Conservation (phyloP, 2,329 filamentous ascomycete species). For the Cladosporium austrohemisphaericum region DNA sequence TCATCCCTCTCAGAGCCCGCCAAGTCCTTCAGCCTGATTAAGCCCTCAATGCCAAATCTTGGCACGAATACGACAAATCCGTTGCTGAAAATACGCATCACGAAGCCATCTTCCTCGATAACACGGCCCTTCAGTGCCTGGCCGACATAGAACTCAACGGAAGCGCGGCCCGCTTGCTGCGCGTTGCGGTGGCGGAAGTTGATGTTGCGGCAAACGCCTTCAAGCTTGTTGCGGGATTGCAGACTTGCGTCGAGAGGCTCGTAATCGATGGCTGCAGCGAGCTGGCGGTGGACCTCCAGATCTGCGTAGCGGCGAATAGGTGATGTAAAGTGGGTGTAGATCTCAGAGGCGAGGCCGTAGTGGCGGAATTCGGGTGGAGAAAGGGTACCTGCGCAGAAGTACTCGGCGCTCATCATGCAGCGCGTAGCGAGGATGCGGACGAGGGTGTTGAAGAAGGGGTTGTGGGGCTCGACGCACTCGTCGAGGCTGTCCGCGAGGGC, state of each 20-base stretch:
- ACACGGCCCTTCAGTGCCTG: constrained; percentile 80
- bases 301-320: constrained; percentile 98
- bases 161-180: constrained; percentile 88
- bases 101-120: constrained; percentile 82
- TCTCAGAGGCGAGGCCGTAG: constrained; percentile 92
- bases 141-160: constrained; percentile 96
- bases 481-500: constrained; percentile 94
- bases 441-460: constrained; percentile 98
- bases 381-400: constrained; percentile 93
- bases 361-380: constrained; percentile 92
- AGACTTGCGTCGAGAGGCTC: constrained; percentile 78
- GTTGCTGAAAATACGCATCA: constrained; percentile 97
- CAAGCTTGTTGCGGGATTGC: constrained; percentile 77
- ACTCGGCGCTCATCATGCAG: constrained; percentile 99
- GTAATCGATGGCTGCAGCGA: constrained; percentile 93
- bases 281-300: constrained; percentile 86
- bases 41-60: constrained; percentile 87
- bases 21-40: constrained; percentile 83
- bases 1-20: constrained; percentile 55
- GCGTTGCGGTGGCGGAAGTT: constrained; percentile 96
- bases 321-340: constrained; percentile 98
- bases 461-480: constrained; percentile 68
- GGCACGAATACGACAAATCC: constrained; percentile 96
- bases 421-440: constrained; percentile 95
- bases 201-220: constrained; percentile 96